Evolutionary conservation across 371 early-diverging fungal genomes (phyloP), one percentile per base, ranked within the genome.

Genomic region (Syncephalastrum contaminatum): DNA sequence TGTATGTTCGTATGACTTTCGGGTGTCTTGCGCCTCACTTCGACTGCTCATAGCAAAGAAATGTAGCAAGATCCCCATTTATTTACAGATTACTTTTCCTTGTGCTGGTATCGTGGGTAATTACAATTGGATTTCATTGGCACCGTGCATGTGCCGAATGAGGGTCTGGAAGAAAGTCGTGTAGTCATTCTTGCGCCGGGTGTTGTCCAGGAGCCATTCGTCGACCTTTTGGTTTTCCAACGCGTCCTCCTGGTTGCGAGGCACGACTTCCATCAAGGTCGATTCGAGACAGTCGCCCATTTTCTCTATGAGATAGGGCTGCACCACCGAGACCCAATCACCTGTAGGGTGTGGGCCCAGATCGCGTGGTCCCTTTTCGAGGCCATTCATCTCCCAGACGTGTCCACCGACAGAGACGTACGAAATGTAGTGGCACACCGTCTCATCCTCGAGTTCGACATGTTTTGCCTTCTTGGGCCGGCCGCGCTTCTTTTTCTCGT

Each of bases 321-420:
- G 39, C 39, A 48, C n/a, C 2, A 27, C 43, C n/a, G 46, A 25
- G 4, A 48, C 7, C 56, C 56, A 55, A 10, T 20, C 42, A 4
- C 36, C 46, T 41, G n/a, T 4, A 1, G 46, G 36, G 13, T 24
- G 22, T 5, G 39, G 20, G 8, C 48, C 55, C 8, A 54, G 45
- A 19, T 62, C 57, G 25, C 65, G 40, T 2, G 77, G 74, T 2
- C 48, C 44, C 24, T 44, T 44, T 43, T 66, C 62, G n/a, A 73
- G 52, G 18, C 77, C 75, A 43, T 77, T 75, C 12, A 77, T 56
- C 25, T 77, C 77, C 69, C 68, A 72, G 22, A 69, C 39, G 19
- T 46, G 57, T 15, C 77, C 77, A 40, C 59, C 60, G 22, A 58
- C 16, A n/a, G 61, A 59, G 0, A 77, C 59, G 44, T 54, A 70